phyloP scores from a whole-genome alignment of 2,329 filamentous ascomycete genomes.

The Aspergillus nomiae region DNA sequence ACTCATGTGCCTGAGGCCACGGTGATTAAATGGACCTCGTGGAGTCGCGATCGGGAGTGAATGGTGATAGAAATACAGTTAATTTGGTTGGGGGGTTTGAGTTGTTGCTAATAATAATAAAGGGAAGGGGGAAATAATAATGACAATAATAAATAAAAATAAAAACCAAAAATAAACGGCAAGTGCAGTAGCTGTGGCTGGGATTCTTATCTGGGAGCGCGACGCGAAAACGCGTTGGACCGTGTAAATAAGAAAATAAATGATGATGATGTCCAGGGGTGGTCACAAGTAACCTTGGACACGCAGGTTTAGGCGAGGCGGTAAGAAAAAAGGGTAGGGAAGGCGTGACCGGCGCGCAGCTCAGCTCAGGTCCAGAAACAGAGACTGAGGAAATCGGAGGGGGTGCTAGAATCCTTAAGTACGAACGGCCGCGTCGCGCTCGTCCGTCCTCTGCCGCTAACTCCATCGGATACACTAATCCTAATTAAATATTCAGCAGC shows the following conservation, averaged over 20 bases:
- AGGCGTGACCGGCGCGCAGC: constrained; percentile 27
- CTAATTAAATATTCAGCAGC: constrained; percentile 32
- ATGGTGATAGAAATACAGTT: constrained; percentile 6
- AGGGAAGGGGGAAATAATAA: constrained; percentile 7
- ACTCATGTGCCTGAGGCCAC: constrained; percentile 17
- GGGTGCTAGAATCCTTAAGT: constrained; percentile 47
- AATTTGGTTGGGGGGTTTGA: constrained; percentile 11
- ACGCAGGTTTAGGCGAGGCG: constrained; percentile 12
- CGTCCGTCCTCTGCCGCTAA: constrained; percentile 38
- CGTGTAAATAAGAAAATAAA: constrained; percentile 11
- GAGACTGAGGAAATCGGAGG: constrained; percentile 40
- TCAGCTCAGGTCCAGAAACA: constrained; percentile 39
- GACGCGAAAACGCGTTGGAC: constrained; percentile 27
- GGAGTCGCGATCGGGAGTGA: neutral
- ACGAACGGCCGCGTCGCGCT: constrained; percentile 38
- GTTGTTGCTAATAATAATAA: constrained; percentile 17
- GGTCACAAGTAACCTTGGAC: constrained; percentile 9
- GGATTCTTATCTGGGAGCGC: constrained; percentile 20
- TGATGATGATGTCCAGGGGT: constrained; percentile 1
- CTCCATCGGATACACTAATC: constrained; percentile 39
- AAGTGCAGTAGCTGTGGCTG: constrained; percentile 22
- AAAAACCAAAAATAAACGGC: constrained; percentile 13
- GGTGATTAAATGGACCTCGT: neutral
- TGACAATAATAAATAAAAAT: constrained; percentile 12
- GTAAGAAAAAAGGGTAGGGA: constrained; percentile 19